Evolutionary conservation across 345 rosid genomes (phyloP).

Genomic region (Toxicodendron radicans): DNA sequence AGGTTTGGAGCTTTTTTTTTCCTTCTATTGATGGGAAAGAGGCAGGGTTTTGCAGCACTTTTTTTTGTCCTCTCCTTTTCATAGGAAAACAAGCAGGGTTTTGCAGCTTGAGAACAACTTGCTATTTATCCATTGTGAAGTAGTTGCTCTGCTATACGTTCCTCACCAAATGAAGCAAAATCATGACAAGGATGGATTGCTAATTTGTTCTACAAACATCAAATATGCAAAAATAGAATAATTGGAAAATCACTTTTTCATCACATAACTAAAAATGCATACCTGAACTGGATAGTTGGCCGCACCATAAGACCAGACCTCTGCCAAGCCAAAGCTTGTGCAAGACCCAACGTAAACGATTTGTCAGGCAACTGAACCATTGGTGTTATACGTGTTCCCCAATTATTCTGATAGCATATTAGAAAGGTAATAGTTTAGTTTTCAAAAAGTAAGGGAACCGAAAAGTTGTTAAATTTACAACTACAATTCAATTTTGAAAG

Average conservation of each 20-base stretch:
- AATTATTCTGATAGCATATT: conserved; percentile 59
- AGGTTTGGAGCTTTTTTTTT: too few species aligned
- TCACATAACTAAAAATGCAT: background rate
- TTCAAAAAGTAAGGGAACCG: background rate
- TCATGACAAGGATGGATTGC: background rate
- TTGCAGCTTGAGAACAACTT: background rate
- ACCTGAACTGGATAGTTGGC: conserved; percentile 85
- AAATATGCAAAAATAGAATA: background rate
- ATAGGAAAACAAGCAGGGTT: background rate
- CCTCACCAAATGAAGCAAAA: background rate
- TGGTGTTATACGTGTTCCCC: conserved; percentile 88
- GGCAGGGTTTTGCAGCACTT: too few species aligned
- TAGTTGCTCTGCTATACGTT: too few species aligned
- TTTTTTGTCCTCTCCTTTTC: too few species aligned
- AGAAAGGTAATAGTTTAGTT: conserved; percentile 17
- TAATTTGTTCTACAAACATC: background rate
- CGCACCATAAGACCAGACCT: conserved; percentile 88
- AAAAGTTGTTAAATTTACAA: background rate
- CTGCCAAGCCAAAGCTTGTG: conserved; percentile 90
- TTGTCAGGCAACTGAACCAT: conserved; percentile 90
- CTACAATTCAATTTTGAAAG: conserved; percentile 1
- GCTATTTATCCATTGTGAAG: too few species aligned
- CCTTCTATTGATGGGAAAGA: too few species aligned
- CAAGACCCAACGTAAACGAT: conserved; percentile 67
- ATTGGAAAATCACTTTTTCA: background rate